A percentile compares a stretch with the other conserved stretches of the same genome.
These are phyloP conservation scores for Penicillium diatomitis DNA, from an alignment of 495 filamentous ascomycete species.

Conservation along the genomic window DNA sequence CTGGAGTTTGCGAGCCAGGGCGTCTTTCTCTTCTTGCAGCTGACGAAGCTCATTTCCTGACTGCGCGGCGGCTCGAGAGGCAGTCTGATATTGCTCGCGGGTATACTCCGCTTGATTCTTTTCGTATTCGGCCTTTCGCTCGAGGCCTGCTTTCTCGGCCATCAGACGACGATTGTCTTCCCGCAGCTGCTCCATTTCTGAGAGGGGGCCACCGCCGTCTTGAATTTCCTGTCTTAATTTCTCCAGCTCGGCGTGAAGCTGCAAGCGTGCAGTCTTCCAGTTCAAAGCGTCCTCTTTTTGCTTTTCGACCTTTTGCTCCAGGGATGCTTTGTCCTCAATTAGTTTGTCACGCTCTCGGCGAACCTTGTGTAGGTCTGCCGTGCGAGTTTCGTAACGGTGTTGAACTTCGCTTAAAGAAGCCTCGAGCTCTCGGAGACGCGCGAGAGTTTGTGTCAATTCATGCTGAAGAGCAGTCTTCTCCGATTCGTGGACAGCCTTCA, in stretches of 20 bases:
- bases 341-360: conserved; percentile 30
- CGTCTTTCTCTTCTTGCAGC: conserved; percentile 38
- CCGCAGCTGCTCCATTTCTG: conserved; percentile 38
- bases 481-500: conserved; percentile 20
- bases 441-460: conserved; percentile 11
- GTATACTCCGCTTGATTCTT: conserved; percentile 50
- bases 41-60: conserved; percentile 40
- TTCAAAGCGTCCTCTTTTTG: conserved; percentile 33
- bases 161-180: conserved; percentile 35
- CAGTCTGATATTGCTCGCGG: conserved; percentile 53
- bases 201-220: conserved; percentile 39
- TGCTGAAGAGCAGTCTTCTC: conserved; percentile 25
- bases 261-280: conserved; percentile 40
- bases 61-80: conserved; percentile 45
- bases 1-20: conserved; percentile 40
- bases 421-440: conserved; percentile 21
- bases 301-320: conserved; percentile 30
- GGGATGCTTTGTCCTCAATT: conserved; percentile 10
- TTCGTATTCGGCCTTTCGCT: conserved; percentile 40
- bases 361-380: conserved; percentile 25
- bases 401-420: conserved; percentile 24
- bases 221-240: conserved; percentile 38
- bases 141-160: conserved; percentile 33
- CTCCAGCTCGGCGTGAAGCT: conserved; percentile 41
- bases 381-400: conserved; percentile 37